Evolutionary conservation across 768 basidiomycete species (phyloP).

Genomic region (Hericium coralloides): DNA sequence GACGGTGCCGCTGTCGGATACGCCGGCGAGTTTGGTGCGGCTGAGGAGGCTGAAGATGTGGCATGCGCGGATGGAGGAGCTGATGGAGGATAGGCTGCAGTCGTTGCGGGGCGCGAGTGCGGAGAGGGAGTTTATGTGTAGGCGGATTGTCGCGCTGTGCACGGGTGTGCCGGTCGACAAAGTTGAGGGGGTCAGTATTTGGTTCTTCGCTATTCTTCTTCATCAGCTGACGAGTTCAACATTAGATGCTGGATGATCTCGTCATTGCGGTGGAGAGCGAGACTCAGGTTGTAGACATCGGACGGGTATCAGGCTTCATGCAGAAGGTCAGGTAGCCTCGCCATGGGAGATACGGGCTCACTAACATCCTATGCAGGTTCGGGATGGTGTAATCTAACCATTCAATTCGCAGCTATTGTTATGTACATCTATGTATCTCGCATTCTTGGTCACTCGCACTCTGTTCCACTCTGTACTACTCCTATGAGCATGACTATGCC

Average conservation of each 20-base stretch:
- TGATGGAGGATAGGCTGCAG: constrained; percentile 63
- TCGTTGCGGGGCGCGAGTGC: constrained; percentile 70
- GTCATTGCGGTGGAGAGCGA: constrained; percentile 87
- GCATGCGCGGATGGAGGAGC: constrained; percentile 69
- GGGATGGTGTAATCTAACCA: constrained; percentile 49
- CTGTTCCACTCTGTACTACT: too few species aligned
- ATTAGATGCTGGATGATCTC: constrained; percentile 75
- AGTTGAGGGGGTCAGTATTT: constrained; percentile 71
- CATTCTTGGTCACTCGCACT: not conserved
- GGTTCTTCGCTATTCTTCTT: not conserved
- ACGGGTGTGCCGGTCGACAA: constrained; percentile 80
- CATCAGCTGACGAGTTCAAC: constrained; percentile 9
- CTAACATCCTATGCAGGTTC: constrained; percentile 31
- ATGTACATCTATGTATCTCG: not conserved
- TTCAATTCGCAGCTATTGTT: constrained; percentile 1
- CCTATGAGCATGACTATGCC: too few species aligned
- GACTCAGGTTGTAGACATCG: constrained; percentile 70
- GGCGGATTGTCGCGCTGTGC: constrained; percentile 84
- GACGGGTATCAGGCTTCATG: constrained; percentile 85
- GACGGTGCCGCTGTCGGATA: constrained; percentile 52
- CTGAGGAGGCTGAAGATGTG: constrained; percentile 74
- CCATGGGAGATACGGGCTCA: not conserved
- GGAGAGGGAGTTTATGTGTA: constrained; percentile 87
- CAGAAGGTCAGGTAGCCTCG: constrained; percentile 54
- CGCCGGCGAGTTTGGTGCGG: constrained; percentile 51